These are phyloP conservation scores for Magnusiomyces magnusii DNA, from an alignment of 1,139 yeast genomes.

Conservation along the genomic window DNA sequence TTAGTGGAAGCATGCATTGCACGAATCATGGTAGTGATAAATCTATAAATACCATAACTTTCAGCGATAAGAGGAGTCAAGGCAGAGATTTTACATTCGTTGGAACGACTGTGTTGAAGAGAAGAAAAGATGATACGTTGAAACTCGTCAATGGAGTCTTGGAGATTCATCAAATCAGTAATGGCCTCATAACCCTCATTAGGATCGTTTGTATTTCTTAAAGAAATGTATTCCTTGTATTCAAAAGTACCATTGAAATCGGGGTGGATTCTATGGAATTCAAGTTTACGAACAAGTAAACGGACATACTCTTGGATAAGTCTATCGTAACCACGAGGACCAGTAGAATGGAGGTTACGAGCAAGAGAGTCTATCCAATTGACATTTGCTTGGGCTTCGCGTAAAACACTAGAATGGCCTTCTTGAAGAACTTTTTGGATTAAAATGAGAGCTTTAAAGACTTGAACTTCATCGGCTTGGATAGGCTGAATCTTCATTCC, in stretches of 20 bases:
- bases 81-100: slow-evolving; percentile 81
- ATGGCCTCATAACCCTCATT: slow-evolving; percentile 93
- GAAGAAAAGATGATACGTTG: slow-evolving; percentile 73
- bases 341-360: slow-evolving; percentile 18
- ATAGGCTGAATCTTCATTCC: slow-evolving; percentile 74
- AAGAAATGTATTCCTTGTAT: slow-evolving; percentile 87
- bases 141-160: slow-evolving; percentile 75
- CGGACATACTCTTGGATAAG: slow-evolving; percentile 71
- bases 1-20: slow-evolving; percentile 77
- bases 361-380: slow-evolving; percentile 47
- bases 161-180: slow-evolving; percentile 76
- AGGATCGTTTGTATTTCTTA: slow-evolving; percentile 84
- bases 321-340: slow-evolving; percentile 52
- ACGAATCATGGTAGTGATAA: slow-evolving; percentile 81
- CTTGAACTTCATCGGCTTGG: slow-evolving; percentile 71
- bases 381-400: slow-evolving; percentile 71
- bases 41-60: slow-evolving; percentile 86
- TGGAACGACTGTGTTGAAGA: slow-evolving; percentile 53
- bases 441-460: slow-evolving; percentile 81
- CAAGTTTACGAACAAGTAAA: slow-evolving; percentile 62
- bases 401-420: slow-evolving; percentile 81
- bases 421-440: slow-evolving; percentile 94
- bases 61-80: slow-evolving; percentile 91
- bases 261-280: slow-evolving; percentile 76
- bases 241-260: slow-evolving; percentile 95